Evolutionary conservation across 2,329 filamentous ascomycete genomes (phyloP), one percentile per base, ranked within the genome.

Genomic region (Calonectria honghensis): DNA sequence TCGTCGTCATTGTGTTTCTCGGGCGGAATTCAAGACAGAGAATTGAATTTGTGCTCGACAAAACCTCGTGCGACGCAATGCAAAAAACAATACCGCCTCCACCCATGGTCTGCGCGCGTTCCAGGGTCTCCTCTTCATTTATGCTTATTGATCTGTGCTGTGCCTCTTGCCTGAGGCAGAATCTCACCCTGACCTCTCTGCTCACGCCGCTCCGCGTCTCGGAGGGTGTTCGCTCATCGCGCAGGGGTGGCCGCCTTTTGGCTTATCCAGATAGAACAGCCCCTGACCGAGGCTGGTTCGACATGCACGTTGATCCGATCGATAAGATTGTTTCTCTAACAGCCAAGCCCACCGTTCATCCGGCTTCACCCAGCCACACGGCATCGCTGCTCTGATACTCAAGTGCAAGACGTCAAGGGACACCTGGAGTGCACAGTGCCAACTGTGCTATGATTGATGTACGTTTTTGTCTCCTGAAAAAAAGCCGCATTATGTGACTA

Each of bases 261-360:
- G 57, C 57, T 41, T 29, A 63, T 63, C 24, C 35, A 39, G 52
- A 45, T 59, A 45, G 48, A 74, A 45, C 51, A 72, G 73, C 75
- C 80, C 77, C 78, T 79, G 70, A 57, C 67, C 73, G 37, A 29
- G 52, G 52, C 29, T 57, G 52, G 57, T 24, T 68, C 27, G 39
- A 73, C 50, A 80, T 81, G 80, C 80, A 81, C 27, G 65, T 77
- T 79, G 79, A 81, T 81, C 68, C 76, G 80, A 81, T 81, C 80
- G 80, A 81, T 81, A 81, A 81, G 80, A 80, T 81, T 75, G 41
- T 3, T 37, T 31, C 16, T 27, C 24, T 37, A 61, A 67, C 72
- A 24, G 39, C 41, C 45, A 39, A 61, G 41, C 27, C 37, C 51
- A 32, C 31, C 31, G 41, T 32, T 41, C 67, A 70, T 48, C 52